Evolutionary conservation across 208 protist genomes (phyloP).

Genomic region (Crithidia expoeki): DNA sequence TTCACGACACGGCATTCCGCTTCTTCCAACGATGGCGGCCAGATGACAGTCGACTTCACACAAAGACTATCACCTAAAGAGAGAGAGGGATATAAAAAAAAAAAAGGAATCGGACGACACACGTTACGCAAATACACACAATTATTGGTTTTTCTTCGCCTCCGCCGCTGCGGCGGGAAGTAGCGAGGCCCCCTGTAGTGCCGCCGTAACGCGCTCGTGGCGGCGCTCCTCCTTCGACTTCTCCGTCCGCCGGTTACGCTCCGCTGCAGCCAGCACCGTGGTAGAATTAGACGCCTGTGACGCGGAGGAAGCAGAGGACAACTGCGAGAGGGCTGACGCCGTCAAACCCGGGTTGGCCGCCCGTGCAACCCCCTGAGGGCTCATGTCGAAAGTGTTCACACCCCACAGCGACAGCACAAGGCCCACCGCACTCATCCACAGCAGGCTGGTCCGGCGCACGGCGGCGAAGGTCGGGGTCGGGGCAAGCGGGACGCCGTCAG

Average conservation of each 20-base stretch:
- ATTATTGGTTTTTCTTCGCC: slow-evolving; percentile 34
- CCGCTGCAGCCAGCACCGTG: background rate
- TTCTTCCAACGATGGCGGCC: too few relatives aligned
- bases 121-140: background rate
- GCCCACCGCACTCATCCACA: slow-evolving; percentile 24
- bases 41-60: too few relatives aligned
- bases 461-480: slow-evolving; percentile 17
- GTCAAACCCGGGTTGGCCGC: slow-evolving; percentile 11
- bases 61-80: too few relatives aligned
- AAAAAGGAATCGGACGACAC: slow-evolving; percentile 7
- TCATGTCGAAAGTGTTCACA: slow-evolving; percentile 23
- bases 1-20: too few relatives aligned
- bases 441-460: slow-evolving; percentile 24
- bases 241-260: background rate
- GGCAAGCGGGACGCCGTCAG: slow-evolving; percentile 12
- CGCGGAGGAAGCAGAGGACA: background rate
- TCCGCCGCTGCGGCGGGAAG: background rate
- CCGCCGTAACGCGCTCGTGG: background rate
- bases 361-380: background rate
- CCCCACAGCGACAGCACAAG: slow-evolving; percentile 31
- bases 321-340: slow-evolving; percentile 18
- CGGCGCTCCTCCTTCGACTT: background rate
- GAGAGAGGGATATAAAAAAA: background rate
- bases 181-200: slow-evolving; percentile 2
- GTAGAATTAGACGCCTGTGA: too few relatives aligned